Evolutionary conservation across 805 yeast species (phyloP).

Genomic region (Schizosaccharomyces japonicus): DNA sequence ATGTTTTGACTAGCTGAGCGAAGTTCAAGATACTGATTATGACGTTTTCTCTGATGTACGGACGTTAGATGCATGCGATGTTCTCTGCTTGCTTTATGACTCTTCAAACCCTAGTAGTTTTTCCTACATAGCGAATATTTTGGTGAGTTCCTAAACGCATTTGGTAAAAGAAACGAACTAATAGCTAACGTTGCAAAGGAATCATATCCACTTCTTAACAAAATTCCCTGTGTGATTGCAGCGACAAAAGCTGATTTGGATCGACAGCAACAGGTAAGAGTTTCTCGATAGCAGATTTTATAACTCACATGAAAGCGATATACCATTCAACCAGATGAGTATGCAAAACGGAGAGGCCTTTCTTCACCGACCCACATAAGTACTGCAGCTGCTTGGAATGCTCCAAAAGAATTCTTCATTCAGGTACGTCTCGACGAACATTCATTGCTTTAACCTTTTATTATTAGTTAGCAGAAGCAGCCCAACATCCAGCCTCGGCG

Average conservation of each 20-base stretch:
- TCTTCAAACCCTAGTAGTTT: conserved; percentile 92
- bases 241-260: conserved; percentile 90
- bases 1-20: background rate
- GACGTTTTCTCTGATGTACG: background rate
- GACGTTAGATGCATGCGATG: conserved; percentile 60
- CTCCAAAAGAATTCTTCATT: conserved; percentile 58
- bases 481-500: conserved; percentile 48
- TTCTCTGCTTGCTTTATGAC: conserved; percentile 70
- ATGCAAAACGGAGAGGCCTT: conserved; percentile 37
- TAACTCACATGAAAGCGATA: conserved; percentile 21
- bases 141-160: conserved; percentile 20
- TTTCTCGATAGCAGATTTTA: background rate
- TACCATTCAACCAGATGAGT: conserved; percentile 67
- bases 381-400: conserved; percentile 46
- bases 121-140: conserved; percentile 50
- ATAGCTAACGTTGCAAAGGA: background rate
- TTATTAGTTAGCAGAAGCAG: conserved; percentile 46
- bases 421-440: conserved; percentile 18
- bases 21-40: conserved; percentile 67
- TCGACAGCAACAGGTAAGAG: conserved; percentile 52
- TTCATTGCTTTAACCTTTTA: background rate
- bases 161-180: too few relatives aligned
- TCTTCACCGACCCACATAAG: conserved; percentile 79
- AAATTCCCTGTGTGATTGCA: conserved; percentile 63
- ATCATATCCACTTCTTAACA: conserved; percentile 29